Conservation (phyloP, 1,284 basidiomycete genomes). For the Ceratobasidium sp. region DNA sequence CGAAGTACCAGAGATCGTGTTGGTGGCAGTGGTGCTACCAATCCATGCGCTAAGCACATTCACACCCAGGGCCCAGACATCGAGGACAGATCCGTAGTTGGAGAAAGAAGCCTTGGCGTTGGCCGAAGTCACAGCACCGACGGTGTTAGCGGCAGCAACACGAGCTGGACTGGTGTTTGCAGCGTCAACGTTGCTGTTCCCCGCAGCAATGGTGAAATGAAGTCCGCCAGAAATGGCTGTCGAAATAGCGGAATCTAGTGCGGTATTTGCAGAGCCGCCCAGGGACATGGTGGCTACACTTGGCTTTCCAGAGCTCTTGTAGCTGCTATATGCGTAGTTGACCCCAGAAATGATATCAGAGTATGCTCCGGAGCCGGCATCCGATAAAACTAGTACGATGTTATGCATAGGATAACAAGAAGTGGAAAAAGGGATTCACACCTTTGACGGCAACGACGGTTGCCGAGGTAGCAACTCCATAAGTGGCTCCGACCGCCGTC, state of each 20-base stretch:
- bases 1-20: constrained; percentile 80
- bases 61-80: constrained; percentile 59
- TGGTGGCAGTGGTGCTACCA: constrained; percentile 64
- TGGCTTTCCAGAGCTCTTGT: constrained; percentile 49
- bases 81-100: constrained; percentile 65
- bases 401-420: too few relatives aligned
- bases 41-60: constrained; percentile 85
- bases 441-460: constrained; percentile 95
- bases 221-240: constrained; percentile 72
- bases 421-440: too few relatives aligned
- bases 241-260: constrained; percentile 37
- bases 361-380: constrained; percentile 93
- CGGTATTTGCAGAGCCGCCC: constrained; percentile 7
- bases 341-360: constrained; percentile 91
- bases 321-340: constrained; percentile 77
- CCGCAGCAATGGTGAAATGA: constrained; percentile 95
- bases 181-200: constrained; percentile 63
- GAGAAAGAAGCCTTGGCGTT: constrained; percentile 92
- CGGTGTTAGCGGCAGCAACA: constrained; percentile 83
- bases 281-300: constrained; percentile 43
- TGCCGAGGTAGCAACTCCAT: constrained; percentile 95
- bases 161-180: constrained; percentile 55
- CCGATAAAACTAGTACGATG: constrained; percentile 76
- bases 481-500: constrained; percentile 65
- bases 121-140: constrained; percentile 81